These are phyloP conservation scores for Annulohypoxylon bovei DNA, from an alignment of 495 filamentous ascomycete genomes.

Conservation along the genomic window DNA sequence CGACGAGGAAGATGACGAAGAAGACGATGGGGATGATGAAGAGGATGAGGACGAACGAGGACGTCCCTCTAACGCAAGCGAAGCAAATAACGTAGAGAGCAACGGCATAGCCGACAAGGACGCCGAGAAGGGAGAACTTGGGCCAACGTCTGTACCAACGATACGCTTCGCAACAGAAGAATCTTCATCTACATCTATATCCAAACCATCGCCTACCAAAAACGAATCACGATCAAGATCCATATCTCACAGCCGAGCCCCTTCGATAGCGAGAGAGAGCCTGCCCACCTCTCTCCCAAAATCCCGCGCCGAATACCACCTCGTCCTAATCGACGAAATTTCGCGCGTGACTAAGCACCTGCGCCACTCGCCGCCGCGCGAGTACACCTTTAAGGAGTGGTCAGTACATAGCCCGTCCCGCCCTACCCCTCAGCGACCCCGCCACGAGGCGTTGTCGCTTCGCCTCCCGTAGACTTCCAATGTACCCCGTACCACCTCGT, in stretches of 20 bases:
- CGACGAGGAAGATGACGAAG: conserved; percentile 31
- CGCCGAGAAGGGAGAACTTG: conserved; percentile 25
- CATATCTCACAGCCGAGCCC: conserved; percentile 48
- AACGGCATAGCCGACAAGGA: conserved; percentile 23
- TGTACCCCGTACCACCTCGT: not conserved
- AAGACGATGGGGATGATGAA: conserved; percentile 31
- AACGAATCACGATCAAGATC: not conserved
- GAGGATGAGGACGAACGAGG: conserved; percentile 27
- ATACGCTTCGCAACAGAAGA: not conserved
- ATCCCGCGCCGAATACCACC: conserved; percentile 67
- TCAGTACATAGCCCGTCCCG: conserved; percentile 21
- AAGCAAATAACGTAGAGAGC: conserved; percentile 38
- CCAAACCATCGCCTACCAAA: not conserved
- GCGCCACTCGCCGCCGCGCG: conserved; percentile 64
- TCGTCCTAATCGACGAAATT: conserved; percentile 73
- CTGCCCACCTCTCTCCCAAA: conserved; percentile 43
- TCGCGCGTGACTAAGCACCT: conserved; percentile 72
- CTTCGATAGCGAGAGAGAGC: conserved; percentile 44
- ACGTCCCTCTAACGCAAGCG: conserved; percentile 29
- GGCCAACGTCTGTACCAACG: not conserved
- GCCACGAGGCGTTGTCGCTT: not conserved
- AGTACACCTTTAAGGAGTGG: conserved; percentile 86
- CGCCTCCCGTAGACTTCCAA: not conserved
- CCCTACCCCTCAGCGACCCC: not conserved
- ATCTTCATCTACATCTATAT: not conserved